These are phyloP conservation scores for Coleophoma eucalyptorum DNA, from an alignment of 2,329 filamentous ascomycete genomes.

Conservation along the genomic window DNA sequence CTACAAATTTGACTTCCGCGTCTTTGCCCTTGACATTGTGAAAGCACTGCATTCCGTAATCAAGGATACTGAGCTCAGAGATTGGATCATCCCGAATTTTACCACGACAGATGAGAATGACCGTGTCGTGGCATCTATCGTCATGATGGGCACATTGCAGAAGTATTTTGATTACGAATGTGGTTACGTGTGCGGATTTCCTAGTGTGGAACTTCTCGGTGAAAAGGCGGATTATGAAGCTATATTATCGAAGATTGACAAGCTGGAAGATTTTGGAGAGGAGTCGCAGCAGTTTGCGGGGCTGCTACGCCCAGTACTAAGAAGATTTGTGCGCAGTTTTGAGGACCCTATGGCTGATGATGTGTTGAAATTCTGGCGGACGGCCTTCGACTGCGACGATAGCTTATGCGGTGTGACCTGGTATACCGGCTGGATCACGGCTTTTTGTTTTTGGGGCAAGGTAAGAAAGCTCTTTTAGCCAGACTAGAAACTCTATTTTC, in stretches of 20 bases:
- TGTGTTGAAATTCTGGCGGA: neutral
- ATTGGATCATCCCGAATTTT: neutral
- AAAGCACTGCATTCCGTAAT: neutral
- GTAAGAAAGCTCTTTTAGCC: neutral
- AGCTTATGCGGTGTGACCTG: neutral
- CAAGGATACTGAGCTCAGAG: neutral
- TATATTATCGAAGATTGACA: neutral
- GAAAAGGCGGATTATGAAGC: neutral
- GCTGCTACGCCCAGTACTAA: neutral
- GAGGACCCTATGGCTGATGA: neutral
- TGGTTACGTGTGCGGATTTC: neutral
- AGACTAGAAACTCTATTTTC: neutral
- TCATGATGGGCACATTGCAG: neutral
- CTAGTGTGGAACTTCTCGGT: neutral
- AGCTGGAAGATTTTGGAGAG: neutral
- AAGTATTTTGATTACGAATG: neutral
- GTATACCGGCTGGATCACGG: neutral
- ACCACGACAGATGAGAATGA: neutral
- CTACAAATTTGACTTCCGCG: neutral
- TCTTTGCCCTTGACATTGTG: neutral
- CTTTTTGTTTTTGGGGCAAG: neutral
- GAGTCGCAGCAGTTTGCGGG: neutral
- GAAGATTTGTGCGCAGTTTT: neutral
- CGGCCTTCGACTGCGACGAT: slow-evolving; percentile 4
- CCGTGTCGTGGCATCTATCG: neutral